phyloP scores from a whole-genome alignment of 2,329 filamentous ascomycete species.

The Colletotrichum graminicola region DNA sequence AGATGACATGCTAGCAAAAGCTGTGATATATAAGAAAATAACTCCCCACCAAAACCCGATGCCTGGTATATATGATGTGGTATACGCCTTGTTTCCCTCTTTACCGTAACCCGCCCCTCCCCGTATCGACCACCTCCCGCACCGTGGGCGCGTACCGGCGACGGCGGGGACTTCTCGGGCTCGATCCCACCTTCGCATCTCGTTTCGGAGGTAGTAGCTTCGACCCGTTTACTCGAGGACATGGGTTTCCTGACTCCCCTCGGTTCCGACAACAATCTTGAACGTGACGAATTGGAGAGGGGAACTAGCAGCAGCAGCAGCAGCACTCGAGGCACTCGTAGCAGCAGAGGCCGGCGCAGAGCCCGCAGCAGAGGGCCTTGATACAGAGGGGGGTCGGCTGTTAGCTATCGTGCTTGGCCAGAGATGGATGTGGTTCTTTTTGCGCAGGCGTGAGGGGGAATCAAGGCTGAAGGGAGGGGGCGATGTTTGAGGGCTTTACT shows the following conservation, averaged over 20 bases:
- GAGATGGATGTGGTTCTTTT: neutral
- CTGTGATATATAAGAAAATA: neutral
- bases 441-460: neutral
- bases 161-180: neutral
- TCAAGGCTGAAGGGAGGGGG: neutral
- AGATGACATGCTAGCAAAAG: slow-evolving; percentile 8
- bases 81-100: slow-evolving; percentile 8
- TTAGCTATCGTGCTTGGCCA: slow-evolving; percentile 25
- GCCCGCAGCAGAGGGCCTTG: slow-evolving; percentile 56
- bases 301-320: slow-evolving; percentile 45
- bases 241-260: neutral
- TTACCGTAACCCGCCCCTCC: neutral
- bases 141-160: neutral
- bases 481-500: neutral
- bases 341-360: slow-evolving; percentile 56
- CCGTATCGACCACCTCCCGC: neutral
- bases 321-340: slow-evolving; percentile 53
- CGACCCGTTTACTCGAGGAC: neutral
- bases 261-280: neutral
- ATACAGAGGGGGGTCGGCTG: neutral
- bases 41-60: slow-evolving; percentile 5
- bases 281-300: neutral
- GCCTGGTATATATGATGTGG: slow-evolving; percentile 32
- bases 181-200: neutral
- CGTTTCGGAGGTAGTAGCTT: neutral